Evolutionary conservation across 2,329 filamentous ascomycete genomes (phyloP).

Genomic region (Trichoderma sp.): DNA sequence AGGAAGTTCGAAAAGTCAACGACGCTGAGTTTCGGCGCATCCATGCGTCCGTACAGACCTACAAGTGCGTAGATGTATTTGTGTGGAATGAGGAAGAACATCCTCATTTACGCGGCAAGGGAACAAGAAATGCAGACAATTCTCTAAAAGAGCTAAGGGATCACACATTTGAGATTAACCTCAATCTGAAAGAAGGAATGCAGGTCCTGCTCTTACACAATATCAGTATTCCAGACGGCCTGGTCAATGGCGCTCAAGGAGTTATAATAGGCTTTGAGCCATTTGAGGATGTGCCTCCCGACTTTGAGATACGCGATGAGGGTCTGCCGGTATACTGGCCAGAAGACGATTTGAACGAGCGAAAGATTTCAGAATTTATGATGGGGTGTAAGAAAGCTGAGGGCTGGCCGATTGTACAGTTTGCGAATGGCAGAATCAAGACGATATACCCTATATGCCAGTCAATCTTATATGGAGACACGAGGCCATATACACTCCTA

Average conservation of each 20-base stretch:
- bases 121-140: background rate
- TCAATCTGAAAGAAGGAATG: slow-evolving; percentile 23
- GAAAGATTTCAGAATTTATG: slow-evolving; percentile 23
- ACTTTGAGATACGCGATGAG: background rate
- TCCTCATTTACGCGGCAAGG: background rate
- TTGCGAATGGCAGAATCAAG: slow-evolving; percentile 45
- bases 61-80: background rate
- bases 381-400: background rate
- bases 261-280: slow-evolving; percentile 26
- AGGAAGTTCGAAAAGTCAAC: slow-evolving; percentile 31
- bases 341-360: background rate
- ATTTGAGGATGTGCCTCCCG: background rate
- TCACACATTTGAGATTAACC: slow-evolving; percentile 19
- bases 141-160: slow-evolving; percentile 17
- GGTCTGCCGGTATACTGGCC: background rate
- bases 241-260: slow-evolving; percentile 31
- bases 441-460: slow-evolving; percentile 53
- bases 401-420: slow-evolving; percentile 41
- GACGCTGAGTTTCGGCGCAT: background rate
- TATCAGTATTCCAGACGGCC: slow-evolving; percentile 12
- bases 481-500: slow-evolving; percentile 46
- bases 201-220: slow-evolving; percentile 29
- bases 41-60: background rate
- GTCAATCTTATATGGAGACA: slow-evolving; percentile 46
- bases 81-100: background rate